phyloP scores from a whole-genome alignment of 2,329 filamentous ascomycete species.

The Hymenoscyphus scutula region DNA sequence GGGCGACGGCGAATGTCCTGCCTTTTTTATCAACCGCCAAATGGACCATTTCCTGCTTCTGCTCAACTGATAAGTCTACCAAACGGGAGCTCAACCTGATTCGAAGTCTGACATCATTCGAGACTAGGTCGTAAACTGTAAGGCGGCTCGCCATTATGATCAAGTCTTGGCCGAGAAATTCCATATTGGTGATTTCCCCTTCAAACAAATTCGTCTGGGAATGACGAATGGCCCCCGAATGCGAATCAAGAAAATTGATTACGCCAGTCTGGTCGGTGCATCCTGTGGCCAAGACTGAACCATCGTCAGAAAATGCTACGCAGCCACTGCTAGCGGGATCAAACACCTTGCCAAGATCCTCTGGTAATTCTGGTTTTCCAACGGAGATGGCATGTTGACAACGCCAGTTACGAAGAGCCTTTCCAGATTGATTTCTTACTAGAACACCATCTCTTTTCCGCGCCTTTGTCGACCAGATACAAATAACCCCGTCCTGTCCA shows the following conservation, averaged over 20 bases:
- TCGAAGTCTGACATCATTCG: conserved; percentile 69
- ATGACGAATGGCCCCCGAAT: conserved; percentile 63
- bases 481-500: conserved; percentile 74
- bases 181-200: conserved; percentile 63
- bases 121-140: conserved; percentile 79
- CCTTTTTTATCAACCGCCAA: conserved; percentile 69
- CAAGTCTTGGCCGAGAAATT: conserved; percentile 70
- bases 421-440: conserved; percentile 55
- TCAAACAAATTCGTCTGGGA: conserved; percentile 67
- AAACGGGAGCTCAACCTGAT: conserved; percentile 51
- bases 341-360: conserved; percentile 30
- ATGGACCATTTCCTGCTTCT: conserved; percentile 52
- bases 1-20: conserved; percentile 63
- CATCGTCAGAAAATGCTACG: conserved; percentile 78
- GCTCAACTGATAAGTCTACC: conserved; percentile 35
- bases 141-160: conserved; percentile 72
- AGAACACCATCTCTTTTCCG: conserved; percentile 67
- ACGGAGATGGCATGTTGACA: conserved; percentile 60
- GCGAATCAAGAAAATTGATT: conserved; percentile 74
- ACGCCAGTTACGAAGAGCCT: conserved; percentile 70
- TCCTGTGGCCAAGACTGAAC: conserved; percentile 74
- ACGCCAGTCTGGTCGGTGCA: conserved; percentile 57
- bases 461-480: conserved; percentile 76
- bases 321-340: conserved; percentile 49
- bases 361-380: conserved; percentile 40